Evolutionary conservation across 2,329 filamentous ascomycete genomes (phyloP), one percentile per base, ranked within the genome.

Genomic region (Aspergillus candidus): DNA sequence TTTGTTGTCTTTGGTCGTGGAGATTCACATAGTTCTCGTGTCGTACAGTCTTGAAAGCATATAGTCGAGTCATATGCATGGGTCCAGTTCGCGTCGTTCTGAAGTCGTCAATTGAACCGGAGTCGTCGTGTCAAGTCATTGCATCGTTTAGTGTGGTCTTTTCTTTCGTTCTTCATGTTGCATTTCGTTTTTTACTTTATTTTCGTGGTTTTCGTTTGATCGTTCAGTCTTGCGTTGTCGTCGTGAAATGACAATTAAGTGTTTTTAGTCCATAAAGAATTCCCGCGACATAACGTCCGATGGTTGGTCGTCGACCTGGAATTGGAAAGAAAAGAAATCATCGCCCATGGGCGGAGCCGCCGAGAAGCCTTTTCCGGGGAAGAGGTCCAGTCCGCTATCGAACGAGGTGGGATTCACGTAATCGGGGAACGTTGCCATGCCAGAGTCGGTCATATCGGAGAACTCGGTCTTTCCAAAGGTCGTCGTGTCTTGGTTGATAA

Each of bases 321-420:
- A 68, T 39, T 67, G 63, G 31, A 65, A 60, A 22, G 62, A 62
- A 35, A 68, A 60, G 42, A 65, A 64, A 41, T 68, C 65, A 11
- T 60, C 59, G 27, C 60, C 54, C 36, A 65, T 51, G 18, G 50
- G 34, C 15, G 52, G 32, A 11, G 52, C 51, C 11, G 50, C 50
- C 4, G 58, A 51, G 41, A 60, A 62, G 6, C 49, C 46, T 53
- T 69, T 68, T 11, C 54, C 57, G 6, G 54, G 54, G 46, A 63
- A 64, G 11, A 65, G 43, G 31, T 65, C 61, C 41, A 62, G 39
- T 12, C 55, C 54, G 3, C 48, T 51, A n/a, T 66, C 67, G 38
- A 68, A 65, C 4, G 59, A 53, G 7, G 66, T 59, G 2, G 55
- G 47, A 17, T 54, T 54, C 31, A 54, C 58, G 36, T 65, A 67